Conservation (phyloP, 306 rosid genomes). For the Chamaecrista fasciculata region DNA sequence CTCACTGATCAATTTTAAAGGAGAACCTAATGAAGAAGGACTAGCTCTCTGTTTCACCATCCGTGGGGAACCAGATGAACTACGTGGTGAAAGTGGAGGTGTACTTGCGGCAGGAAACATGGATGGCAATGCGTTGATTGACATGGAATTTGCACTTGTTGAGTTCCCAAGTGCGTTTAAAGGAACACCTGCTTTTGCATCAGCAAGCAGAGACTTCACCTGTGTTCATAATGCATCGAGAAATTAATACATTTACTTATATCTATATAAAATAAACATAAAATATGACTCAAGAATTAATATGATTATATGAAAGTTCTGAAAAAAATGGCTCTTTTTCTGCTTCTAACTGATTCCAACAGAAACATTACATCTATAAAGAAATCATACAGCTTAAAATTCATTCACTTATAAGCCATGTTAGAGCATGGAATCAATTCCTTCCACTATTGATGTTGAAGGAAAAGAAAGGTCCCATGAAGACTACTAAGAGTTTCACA, state of each 20-base stretch:
- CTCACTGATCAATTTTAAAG: slow-evolving; percentile 61
- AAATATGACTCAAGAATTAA: slow-evolving; percentile 11
- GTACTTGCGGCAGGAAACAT: slow-evolving; percentile 68
- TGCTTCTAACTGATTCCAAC: slow-evolving; percentile 4
- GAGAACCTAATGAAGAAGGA: slow-evolving; percentile 68
- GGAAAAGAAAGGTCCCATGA: slow-evolving; percentile 20
- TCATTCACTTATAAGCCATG: neutral
- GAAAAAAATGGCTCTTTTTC: slow-evolving; percentile 4
- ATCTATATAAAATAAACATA: neutral
- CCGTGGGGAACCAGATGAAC: slow-evolving; percentile 79
- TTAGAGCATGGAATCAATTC: neutral
- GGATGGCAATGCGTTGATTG: slow-evolving; percentile 53
- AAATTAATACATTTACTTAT: slow-evolving; percentile 14
- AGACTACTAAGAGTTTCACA: slow-evolving; percentile 1
- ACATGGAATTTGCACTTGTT: slow-evolving; percentile 36
- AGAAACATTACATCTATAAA: neutral
- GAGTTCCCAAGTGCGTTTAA: slow-evolving; percentile 46
- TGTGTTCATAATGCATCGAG: slow-evolving; percentile 35
- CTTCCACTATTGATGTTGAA: too few species aligned
- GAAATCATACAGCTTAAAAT: slow-evolving; percentile 9
- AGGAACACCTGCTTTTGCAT: slow-evolving; percentile 54
- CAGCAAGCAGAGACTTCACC: slow-evolving; percentile 72
- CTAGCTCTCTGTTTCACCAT: slow-evolving; percentile 56
- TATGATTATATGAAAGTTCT: too few species aligned
- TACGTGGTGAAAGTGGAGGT: slow-evolving; percentile 85